These are phyloP conservation scores for Solanum hybrid DNA, from an alignment of 305 asterid species.

Conservation along the genomic window DNA sequence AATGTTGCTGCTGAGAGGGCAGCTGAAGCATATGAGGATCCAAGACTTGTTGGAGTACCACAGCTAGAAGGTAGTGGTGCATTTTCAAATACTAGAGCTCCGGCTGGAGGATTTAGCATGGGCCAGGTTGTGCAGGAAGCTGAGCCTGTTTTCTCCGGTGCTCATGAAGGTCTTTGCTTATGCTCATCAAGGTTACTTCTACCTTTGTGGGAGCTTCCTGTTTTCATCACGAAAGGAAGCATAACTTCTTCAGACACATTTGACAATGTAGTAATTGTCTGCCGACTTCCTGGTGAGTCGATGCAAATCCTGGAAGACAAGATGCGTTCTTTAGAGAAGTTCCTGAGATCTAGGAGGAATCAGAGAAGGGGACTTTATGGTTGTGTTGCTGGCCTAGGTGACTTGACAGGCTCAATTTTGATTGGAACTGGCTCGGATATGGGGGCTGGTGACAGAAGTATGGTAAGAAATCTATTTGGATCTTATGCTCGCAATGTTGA, in stretches of 20 bases:
- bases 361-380: slow-evolving; percentile 95
- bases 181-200: slow-evolving; percentile 87
- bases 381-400: slow-evolving; percentile 92
- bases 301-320: slow-evolving; percentile 89
- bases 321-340: slow-evolving; percentile 84
- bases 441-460: slow-evolving; percentile 67
- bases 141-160: slow-evolving; percentile 93
- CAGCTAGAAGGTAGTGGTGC: slow-evolving; percentile 95
- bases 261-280: slow-evolving; percentile 57
- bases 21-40: slow-evolving; percentile 98
- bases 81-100: slow-evolving; percentile 70
- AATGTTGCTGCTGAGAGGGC: slow-evolving; percentile 86
- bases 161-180: slow-evolving; percentile 90
- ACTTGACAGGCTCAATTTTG: slow-evolving; percentile 80
- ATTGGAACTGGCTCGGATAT: slow-evolving; percentile 70
- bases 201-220: slow-evolving; percentile 98
- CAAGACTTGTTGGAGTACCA: slow-evolving; percentile 93
- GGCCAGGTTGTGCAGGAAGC: slow-evolving; percentile 98
- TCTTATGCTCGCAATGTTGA: slow-evolving; percentile 57
- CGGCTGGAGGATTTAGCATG: slow-evolving; percentile 97
- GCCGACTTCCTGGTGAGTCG: slow-evolving; percentile 75
- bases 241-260: slow-evolving; percentile 38
- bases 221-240: slow-evolving; percentile 63
- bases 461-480: slow-evolving; percentile 82
- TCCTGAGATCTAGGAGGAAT: slow-evolving; percentile 76